Conservation (phyloP, 2,329 filamentous ascomycete genomes). For the Mycosphaerella sp. region DNA sequence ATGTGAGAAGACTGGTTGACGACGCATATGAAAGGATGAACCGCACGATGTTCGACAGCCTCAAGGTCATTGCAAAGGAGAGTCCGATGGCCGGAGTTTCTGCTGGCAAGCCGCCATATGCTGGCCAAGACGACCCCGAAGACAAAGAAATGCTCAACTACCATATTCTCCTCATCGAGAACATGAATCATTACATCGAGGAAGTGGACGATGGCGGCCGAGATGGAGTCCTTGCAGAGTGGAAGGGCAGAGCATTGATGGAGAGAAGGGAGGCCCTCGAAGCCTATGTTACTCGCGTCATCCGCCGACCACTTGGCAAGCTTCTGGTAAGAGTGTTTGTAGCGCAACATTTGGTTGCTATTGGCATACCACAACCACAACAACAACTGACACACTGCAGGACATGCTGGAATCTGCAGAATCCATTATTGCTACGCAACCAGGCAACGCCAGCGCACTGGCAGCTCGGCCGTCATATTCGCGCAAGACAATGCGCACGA, state of each 20-base stretch:
- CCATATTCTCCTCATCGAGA: slow-evolving; percentile 94
- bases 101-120: slow-evolving; percentile 41
- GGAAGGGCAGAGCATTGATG: slow-evolving; percentile 68
- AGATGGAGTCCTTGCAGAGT: slow-evolving; percentile 72
- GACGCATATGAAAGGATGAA: slow-evolving; percentile 83
- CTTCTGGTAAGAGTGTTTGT: slow-evolving; percentile 52
- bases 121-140: slow-evolving; percentile 58
- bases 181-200: slow-evolving; percentile 96
- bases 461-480: slow-evolving; percentile 77
- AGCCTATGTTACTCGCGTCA: slow-evolving; percentile 80
- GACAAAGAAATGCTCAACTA: slow-evolving; percentile 97
- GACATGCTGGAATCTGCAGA: slow-evolving; percentile 91
- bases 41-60: slow-evolving; percentile 92
- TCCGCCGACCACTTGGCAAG: slow-evolving; percentile 82
- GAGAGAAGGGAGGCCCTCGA: slow-evolving; percentile 84
- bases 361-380: no score
- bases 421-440: slow-evolving; percentile 51
- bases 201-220: slow-evolving; percentile 65
- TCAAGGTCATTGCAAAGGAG: slow-evolving; percentile 86
- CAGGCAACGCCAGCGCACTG: slow-evolving; percentile 53
- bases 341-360: not conserved
- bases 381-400: slow-evolving; percentile 29
- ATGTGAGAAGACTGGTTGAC: slow-evolving; percentile 73
- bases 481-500: slow-evolving; percentile 76
- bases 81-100: slow-evolving; percentile 49